Conservation (phyloP, 257 asterid species). For the Nicotiana sylvestris region DNA sequence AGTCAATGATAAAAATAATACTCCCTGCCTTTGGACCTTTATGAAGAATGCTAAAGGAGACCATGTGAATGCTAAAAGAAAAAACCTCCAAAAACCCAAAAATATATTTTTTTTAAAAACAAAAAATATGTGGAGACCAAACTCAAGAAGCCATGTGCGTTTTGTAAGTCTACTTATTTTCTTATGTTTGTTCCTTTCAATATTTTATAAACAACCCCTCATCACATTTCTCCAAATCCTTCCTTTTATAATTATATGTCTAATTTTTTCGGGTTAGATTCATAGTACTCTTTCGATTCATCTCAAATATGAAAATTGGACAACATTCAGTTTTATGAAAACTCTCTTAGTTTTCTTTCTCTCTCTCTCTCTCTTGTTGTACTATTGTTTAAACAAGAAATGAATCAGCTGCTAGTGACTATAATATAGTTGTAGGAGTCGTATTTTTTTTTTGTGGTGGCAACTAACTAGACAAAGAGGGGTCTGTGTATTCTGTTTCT, state of each 20-base stretch:
- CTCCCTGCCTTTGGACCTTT: slow-evolving; percentile 35
- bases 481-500: background rate
- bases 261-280: slow-evolving; percentile 10
- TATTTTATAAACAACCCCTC: slow-evolving; percentile 8
- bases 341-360: background rate
- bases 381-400: background rate
- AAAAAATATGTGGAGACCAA: slow-evolving; percentile 14
- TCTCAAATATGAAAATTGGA: background rate
- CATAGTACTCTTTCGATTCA: slow-evolving; percentile 2
- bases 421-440: background rate
- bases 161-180: slow-evolving; percentile 27
- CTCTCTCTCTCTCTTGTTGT: background rate
- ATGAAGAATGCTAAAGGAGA: slow-evolving; percentile 42
- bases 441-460: background rate
- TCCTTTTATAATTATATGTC: background rate
- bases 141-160: slow-evolving; percentile 42
- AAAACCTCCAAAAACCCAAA: background rate
- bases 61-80: slow-evolving; percentile 40
- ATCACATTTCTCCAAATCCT: background rate
- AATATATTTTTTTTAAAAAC: background rate
- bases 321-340: background rate
- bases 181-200: slow-evolving; percentile 2
- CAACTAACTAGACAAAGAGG: slow-evolving; percentile 9
- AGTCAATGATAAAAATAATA: slow-evolving; percentile 42
- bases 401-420: background rate